Conservation (phyloP, 2,329 filamentous ascomycete genomes). For the Aspergillus pseudoterreus region DNA sequence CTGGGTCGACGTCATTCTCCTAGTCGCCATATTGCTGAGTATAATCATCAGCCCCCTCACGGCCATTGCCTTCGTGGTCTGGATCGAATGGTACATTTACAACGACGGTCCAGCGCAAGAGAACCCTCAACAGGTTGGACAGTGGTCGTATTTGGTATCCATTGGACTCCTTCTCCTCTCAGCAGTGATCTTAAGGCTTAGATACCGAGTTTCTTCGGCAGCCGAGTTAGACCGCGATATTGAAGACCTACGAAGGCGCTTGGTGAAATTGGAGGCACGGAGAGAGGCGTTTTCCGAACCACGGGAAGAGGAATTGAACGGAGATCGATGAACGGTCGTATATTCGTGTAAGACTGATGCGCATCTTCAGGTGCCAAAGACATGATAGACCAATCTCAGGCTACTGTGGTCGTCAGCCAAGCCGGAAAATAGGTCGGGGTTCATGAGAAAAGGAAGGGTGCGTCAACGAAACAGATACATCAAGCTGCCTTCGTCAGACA, state of each 20-base stretch:
- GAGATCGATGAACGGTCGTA: too few species aligned
- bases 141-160: slow-evolving; percentile 27
- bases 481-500: too few species aligned
- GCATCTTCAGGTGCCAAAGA: too few species aligned
- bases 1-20: slow-evolving; percentile 11
- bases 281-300: neutral
- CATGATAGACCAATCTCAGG: too few species aligned
- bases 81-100: slow-evolving; percentile 31
- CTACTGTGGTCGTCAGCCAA: too few species aligned
- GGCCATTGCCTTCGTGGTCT: slow-evolving; percentile 27
- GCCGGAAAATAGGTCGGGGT: too few species aligned
- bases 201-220: slow-evolving; percentile 22
- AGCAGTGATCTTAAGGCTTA: slow-evolving; percentile 23
- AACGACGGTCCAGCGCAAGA: slow-evolving; percentile 27
- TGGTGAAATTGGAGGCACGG: neutral
- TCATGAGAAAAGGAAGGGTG: too few species aligned
- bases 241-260: slow-evolving; percentile 9
- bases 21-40: slow-evolving; percentile 21
- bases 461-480: too few species aligned
- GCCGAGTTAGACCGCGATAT: slow-evolving; percentile 30
- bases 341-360: too few species aligned
- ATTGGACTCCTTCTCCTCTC: slow-evolving; percentile 28
- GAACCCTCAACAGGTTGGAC: slow-evolving; percentile 27
- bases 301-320: too few species aligned
- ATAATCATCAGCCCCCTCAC: slow-evolving; percentile 30